Evolutionary conservation across 2,329 filamentous ascomycete genomes (phyloP), one percentile per base, ranked within the genome.

Genomic region (Bisporella sp.): DNA sequence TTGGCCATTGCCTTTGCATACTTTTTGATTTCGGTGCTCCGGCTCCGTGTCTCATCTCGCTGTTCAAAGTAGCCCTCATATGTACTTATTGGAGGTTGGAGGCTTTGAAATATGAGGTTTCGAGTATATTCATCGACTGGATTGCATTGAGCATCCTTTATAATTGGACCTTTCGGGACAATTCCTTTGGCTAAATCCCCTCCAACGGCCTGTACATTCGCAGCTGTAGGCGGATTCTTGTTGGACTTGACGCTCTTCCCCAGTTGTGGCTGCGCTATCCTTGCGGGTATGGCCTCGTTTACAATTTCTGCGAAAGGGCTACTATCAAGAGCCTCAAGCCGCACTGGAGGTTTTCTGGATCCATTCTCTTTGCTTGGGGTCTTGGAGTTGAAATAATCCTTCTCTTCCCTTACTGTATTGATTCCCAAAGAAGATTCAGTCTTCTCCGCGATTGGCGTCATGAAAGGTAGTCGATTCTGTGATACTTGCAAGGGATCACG

Each of bases 371-470:
- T 85, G 59, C 82, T 89, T 12, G 90, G 90, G 4, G 89, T 95
- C 69, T 93, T 95, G 45, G 81, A 77, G 48, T 76, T 77, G 61
- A 82, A 73, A 66, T 78, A 78, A 57, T 77, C 77, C 66, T 79
- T 78, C 59, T 73, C 73, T 49, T 74, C 64, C 57, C 75, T 69
- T 47, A 80, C 76, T 31, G 79, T 82, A 4, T 79, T 78, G 41
- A 85, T 70, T 35, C 85, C 85, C 5, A 97, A 71, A 1, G 91
- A 96, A 8, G 84, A 87, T 68, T 99, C 93, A 0, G 93, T 99
- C 61, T 89, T 84, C 68, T 99, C 93, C 1, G 93, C 92, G 58
- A 99, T 99, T 1, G 93, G 93, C 0, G 93, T 99, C 93, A 99
- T 97, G 67, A 97, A 99, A 3, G 92, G 93, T 7, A 97, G 75